Conservation (phyloP, 345 rosid species). For the Euphorbia tirucalli region DNA sequence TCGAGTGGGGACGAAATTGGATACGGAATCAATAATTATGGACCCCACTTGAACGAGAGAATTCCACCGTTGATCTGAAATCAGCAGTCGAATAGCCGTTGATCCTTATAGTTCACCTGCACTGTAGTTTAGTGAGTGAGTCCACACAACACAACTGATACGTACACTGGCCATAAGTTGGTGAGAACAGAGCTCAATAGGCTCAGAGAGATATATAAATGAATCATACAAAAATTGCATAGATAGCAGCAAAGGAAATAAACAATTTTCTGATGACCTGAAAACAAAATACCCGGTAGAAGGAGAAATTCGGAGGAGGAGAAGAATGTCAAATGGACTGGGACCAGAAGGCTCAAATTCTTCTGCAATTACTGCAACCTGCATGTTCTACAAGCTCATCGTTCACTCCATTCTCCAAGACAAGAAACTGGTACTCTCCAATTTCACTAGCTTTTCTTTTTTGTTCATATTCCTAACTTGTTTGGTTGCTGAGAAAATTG, state of each 20-base stretch:
- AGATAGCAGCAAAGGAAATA: not conserved
- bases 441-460: no score
- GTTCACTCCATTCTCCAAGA: constrained; percentile 39
- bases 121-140: not conserved
- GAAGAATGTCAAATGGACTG: constrained; percentile 21
- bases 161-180: not conserved
- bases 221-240: not conserved
- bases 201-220: not conserved
- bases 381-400: constrained; percentile 41
- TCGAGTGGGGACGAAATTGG: no score
- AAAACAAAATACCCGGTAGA: not conserved
- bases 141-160: not conserved
- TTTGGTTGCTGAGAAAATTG: constrained; percentile 21
- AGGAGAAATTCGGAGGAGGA: not conserved
- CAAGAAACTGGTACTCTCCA: constrained; percentile 34
- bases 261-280: not conserved
- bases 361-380: constrained; percentile 17
- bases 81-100: no score
- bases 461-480: not conserved
- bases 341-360: constrained; percentile 17
- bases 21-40: no score
- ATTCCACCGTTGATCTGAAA: no score
- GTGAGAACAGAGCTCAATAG: not conserved
- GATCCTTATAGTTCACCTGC: no score
- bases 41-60: not conserved